Evolutionary conservation across 2,329 filamentous ascomycete species (phyloP).

Genomic region (Botrytis aclada): DNA sequence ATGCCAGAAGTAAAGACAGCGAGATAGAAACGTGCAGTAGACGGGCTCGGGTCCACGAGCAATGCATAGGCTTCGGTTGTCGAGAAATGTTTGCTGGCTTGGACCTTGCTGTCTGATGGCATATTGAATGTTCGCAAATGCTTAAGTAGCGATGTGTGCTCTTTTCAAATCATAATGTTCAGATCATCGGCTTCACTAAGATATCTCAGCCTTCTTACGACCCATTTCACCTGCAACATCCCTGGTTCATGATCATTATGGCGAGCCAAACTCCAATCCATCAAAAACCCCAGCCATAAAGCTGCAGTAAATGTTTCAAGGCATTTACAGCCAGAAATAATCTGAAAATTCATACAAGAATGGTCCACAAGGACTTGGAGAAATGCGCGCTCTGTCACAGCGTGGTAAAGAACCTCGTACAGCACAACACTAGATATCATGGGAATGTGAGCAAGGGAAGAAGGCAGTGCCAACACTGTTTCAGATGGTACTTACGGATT

Average conservation of each 20-base stretch:
- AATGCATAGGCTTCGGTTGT: neutral
- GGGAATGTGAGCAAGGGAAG: neutral
- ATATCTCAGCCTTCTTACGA: no score
- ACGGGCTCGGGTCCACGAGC: neutral
- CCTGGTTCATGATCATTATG: neutral
- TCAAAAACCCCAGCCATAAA: neutral
- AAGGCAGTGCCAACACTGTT: neutral
- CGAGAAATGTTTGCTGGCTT: neutral
- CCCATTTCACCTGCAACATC: no score
- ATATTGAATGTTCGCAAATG: neutral
- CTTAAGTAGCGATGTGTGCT: neutral
- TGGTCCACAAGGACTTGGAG: neutral
- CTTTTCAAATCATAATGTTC: neutral
- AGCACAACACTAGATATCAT: neutral
- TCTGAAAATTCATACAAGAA: no score
- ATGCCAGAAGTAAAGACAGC: neutral
- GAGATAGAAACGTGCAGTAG: neutral
- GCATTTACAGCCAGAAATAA: neutral
- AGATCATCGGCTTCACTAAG: neutral
- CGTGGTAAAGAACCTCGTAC: neutral
- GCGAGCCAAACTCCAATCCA: neutral
- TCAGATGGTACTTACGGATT: neutral
- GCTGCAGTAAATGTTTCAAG: neutral
- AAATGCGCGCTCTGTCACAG: neutral
- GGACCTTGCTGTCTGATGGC: neutral